Evolutionary conservation across 2,329 filamentous ascomycete genomes (phyloP).

Genomic region (Chrysosporium queenslandicum): DNA sequence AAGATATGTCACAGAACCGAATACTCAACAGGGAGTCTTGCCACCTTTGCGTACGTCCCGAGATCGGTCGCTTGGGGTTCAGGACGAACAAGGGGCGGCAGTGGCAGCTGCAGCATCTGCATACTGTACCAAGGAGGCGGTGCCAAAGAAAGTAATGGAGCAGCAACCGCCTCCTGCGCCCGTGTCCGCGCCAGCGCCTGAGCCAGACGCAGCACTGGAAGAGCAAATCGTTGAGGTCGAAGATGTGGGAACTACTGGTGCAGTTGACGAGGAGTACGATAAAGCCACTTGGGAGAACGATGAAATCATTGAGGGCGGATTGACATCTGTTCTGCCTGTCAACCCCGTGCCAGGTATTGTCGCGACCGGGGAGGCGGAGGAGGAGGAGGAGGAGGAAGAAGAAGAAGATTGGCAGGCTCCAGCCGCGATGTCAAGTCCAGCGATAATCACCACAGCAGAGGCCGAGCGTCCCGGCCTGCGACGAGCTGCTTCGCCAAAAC

Average conservation of each 20-base stretch:
- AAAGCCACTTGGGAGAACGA: neutral
- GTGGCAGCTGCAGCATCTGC: conserved; percentile 14
- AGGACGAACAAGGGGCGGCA: conserved; percentile 11
- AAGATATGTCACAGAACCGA: neutral
- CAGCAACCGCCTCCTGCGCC: neutral
- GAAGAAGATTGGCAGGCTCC: neutral
- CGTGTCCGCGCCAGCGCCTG: no score
- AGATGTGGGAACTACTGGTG: neutral
- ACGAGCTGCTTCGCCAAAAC: neutral
- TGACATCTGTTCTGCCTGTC: neutral
- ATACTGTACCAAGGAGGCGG: conserved; percentile 10
- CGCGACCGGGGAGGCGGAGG: no score
- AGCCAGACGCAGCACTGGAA: no score
- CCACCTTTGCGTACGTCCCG: conserved; percentile 6
- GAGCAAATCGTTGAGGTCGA: neutral
- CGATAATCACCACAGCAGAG: neutral
- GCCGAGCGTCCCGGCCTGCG: neutral
- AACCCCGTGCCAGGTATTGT: neutral
- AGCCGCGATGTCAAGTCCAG: neutral
- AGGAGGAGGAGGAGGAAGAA: no score
- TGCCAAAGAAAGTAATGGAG: neutral
- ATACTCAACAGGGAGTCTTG: neutral
- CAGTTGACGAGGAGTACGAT: conserved; percentile 1
- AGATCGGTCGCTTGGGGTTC: conserved; percentile 4
- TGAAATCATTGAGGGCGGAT: conserved; percentile 5